Evolutionary conservation across 2,329 filamentous ascomycete genomes (phyloP), one percentile per base, ranked within the genome.

Genomic region (Amphichorda felina): DNA sequence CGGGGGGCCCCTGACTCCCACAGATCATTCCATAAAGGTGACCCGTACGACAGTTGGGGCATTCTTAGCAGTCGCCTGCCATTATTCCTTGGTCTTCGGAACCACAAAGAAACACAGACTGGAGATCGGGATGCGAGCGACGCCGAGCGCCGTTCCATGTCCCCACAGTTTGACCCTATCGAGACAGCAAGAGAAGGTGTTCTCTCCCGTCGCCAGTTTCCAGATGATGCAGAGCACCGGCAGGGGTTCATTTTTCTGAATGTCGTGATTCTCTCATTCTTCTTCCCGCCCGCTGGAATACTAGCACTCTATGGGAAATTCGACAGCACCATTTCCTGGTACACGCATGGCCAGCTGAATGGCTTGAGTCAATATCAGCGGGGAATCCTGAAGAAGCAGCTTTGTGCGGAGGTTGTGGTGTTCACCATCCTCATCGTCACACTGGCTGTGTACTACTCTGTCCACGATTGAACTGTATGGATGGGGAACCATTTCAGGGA

Each of bases 281-380:
- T 53, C 6, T 56, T 72, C n/a, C 69, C 69, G 0, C 63, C 72
- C 33, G 48, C 67, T 8, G 60, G 64, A 0, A 39, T 67, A 1
- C 44, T 70, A 7, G 61, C 63, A 1, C 54, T 68, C 18, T 52
- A 46, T 8, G 65, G 66, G 9, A 55, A 50, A 10, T 63, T 71
- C 31, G 59, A 68, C 41, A 50, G 54, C 1, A 58, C 59, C 0
- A 56, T 72, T 19, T 58, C 58, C 6, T 72, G 67, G 67, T 61
- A 59, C 35, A 69, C 67, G 0, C 49, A 55, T 2, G 68, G 69
- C 5, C 59, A 68, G 44, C 56, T 61, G 18, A 49, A 54, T 16
- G 46, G 45, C 8, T 49, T 70, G 17, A 62, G 51, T 5, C 24
- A 33, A 9, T 40, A 46, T 5, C 57, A 61, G 41, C 47, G 53